Evolutionary conservation across 1,139 yeast species (phyloP), one percentile per base, ranked within the genome.

Genomic region (Candida frijolesensis): DNA sequence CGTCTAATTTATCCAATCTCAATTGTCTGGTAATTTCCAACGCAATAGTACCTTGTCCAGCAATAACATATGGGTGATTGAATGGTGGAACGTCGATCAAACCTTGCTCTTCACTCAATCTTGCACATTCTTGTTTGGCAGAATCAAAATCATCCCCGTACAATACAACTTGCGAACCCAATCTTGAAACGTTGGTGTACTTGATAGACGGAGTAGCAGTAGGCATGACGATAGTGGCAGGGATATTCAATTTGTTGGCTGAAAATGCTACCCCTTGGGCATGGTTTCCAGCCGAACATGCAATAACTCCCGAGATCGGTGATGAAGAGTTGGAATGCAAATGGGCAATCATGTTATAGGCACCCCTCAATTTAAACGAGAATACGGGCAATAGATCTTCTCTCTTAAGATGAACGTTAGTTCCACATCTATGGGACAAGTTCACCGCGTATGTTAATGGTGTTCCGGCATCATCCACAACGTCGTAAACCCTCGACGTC

Each of bases 11-110:
- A 55, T 85, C 85, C 47, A 87, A 77, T 58, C 89, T 83, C 44
- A 90, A 80, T 71, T 94, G 99, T 64, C 97, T 84, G 46, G 95
- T 74, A 33, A 94, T 74, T 69, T 94, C 99, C 80, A 92, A 81
- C 2, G 97, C 99, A 55, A 92, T 85, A 34, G 99, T 94, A 52
- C 98, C 99, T 70, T 94, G 99, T 32, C 99, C 99, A n/a, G 99
- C 99, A 69, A 94, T 90, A 57, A 95, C 97, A 60, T 87, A 90
- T 1, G 99, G 99, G 65, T 94, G 97, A 65, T 94, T 96, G 65
- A 94, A 94, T 1, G 99, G 99, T 11, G 99, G 99, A 44, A 94
- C 89, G 61, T 91, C 87, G 10, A 95, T 86, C 60, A 89, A 76
- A 22, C 90, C 92, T 54, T 90, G 81, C 60, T 84, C 82, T 27